Base-by-base conservation (phyloP, 2,329 filamentous ascomycete genomes). In the Hortaea werneckii region DNA sequence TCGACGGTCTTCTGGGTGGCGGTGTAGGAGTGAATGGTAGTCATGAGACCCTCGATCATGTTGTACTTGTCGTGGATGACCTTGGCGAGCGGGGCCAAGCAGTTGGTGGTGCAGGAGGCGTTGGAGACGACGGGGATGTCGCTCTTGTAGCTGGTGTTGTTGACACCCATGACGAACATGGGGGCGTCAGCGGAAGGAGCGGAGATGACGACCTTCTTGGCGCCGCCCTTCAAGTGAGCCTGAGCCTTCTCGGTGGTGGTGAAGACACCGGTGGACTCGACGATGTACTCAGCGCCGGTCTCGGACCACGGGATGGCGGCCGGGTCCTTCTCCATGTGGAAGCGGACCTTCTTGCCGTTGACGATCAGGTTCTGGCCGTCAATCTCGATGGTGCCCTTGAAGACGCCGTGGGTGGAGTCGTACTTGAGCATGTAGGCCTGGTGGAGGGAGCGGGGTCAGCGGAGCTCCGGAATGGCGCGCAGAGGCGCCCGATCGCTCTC, bases 121-220 rank as follows among this genome's bases (percentile, higher is more conserved):
- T 98, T 98, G 76, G 92, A 96, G 77, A 96, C 87, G 71, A 98
- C 83, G 64, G 87, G 76, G 71, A 92, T 80, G 69, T 85, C 85
- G 69, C 84, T 82, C 72, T 86, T 90, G 83, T 96, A 96, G 64
- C 73, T 78, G 71, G 89, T 80, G 75, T 96, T 78, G 81, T 96
- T 98, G 77, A 98, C 92, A 70, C 92, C 92, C 83, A 95, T 94
- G 69, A 98, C 92, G 82, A 94, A 98, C 92, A 98, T 98, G 69
- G 90, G 90, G 66, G 92, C 92, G 77, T 98, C 92, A 59, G 85
- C 84, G 54, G 87, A 94, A 64, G 87, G 87, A 65, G 87, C 86
- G 60, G 86, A 92, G 79, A 90, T 77, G 66, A 76, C 69, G 53
- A 77, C 90, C 83, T 94, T 94, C 87, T 95, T 95, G 71, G 90